phyloP scores from a whole-genome alignment of 2,329 filamentous ascomycete genomes.

The Paecilomyces variotii region DNA sequence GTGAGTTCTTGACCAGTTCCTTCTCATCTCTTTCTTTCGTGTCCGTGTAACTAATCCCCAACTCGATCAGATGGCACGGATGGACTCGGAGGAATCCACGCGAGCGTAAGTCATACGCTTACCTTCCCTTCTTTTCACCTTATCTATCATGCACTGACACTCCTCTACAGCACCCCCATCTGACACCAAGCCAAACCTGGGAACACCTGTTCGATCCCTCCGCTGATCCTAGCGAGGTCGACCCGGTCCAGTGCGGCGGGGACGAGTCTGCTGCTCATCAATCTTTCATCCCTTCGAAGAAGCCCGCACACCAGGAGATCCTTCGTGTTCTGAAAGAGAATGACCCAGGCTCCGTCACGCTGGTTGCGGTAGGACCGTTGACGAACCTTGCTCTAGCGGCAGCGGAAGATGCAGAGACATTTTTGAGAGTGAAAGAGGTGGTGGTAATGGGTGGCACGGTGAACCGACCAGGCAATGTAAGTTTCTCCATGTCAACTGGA shows the following conservation, averaged over 20 bases:
- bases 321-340: conserved; percentile 77
- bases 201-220: conserved; percentile 55
- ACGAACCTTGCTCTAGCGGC: conserved; percentile 92
- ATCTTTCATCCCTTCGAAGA: conserved; percentile 68
- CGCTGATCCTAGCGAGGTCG: conserved; percentile 37
- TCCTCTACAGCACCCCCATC: conserved; percentile 55
- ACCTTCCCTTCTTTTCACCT: background rate
- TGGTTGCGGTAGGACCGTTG: conserved; percentile 80
- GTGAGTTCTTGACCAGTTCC: conserved; percentile 42
- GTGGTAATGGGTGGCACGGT: conserved; percentile 93
- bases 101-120: conserved; percentile 27
- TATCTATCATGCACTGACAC: conserved; percentile 12
- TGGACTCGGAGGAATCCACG: conserved; percentile 68
- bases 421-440: conserved; percentile 80
- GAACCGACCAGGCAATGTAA: conserved; percentile 70
- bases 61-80: conserved; percentile 57
- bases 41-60: background rate
- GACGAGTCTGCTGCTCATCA: conserved; percentile 26
- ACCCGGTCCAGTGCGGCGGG: conserved; percentile 33
- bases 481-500: conserved; percentile 15
- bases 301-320: conserved; percentile 74
- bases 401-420: conserved; percentile 78
- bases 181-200: conserved; percentile 68
- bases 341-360: conserved; percentile 75
- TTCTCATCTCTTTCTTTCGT: background rate